phyloP scores from a whole-genome alignment of 345 rosid species.

The Eucalyptus marginata region DNA sequence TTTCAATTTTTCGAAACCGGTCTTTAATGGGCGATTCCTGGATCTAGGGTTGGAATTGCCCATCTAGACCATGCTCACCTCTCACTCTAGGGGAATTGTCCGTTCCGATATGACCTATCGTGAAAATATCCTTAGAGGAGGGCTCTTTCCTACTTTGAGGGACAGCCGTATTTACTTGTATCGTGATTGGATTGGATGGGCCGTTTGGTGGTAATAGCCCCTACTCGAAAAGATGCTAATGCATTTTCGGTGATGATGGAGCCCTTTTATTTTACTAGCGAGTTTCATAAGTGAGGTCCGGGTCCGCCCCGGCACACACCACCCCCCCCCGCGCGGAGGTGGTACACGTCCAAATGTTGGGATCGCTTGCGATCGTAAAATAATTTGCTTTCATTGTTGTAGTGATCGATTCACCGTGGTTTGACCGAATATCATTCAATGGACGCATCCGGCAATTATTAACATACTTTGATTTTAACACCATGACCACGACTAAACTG shows the following conservation, averaged over 20 bases:
- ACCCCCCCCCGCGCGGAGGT: background rate
- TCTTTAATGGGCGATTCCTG: too few relatives aligned
- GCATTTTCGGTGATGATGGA: too few relatives aligned
- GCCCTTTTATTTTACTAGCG: too few relatives aligned
- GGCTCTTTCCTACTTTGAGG: background rate
- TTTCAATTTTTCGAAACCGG: accelerated
- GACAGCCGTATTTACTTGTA: background rate
- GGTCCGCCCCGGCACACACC: background rate
- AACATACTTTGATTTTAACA: background rate
- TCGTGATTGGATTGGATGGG: too few relatives aligned
- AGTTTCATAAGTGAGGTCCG: too few relatives aligned
- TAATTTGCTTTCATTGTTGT: too few relatives aligned
- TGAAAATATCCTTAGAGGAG: background rate
- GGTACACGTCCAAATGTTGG: background rate
- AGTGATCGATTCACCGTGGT: background rate
- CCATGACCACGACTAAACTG: background rate
- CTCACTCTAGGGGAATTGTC: background rate
- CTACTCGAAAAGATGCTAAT: too few relatives aligned
- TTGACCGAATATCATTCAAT: background rate
- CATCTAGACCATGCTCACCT: too few relatives aligned
- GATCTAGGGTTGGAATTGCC: too few relatives aligned
- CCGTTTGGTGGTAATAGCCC: too few relatives aligned
- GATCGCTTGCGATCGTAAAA: too few relatives aligned
- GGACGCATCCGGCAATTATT: background rate
- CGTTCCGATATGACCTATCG: background rate